Base-by-base conservation (phyloP, 305 asterid species). In the Fraxinus albicans region DNA sequence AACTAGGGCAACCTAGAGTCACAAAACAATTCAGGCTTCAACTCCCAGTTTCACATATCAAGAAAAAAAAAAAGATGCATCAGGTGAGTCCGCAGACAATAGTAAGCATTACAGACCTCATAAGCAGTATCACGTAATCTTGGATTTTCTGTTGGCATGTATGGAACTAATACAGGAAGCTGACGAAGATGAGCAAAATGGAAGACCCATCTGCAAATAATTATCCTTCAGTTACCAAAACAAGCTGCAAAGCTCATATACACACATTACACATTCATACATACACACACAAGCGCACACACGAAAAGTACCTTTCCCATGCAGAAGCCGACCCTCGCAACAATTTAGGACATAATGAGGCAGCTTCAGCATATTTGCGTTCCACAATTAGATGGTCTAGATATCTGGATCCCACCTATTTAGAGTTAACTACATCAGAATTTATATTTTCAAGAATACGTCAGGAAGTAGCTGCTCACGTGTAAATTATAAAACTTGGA, bases 131-230 rank as follows among this genome's bases (percentile, higher is more conserved):
- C 98, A 38, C 98, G 97, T 80, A 96, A 91, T 86, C 92, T 93
- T 84, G 99, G 99, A 86, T 92, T 92, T 84, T 96, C 97, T 73
- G 97, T 92, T 23, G 99, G 99, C 78, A 94, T 94, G 86, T 91
- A 92, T 35, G 99, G 97, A 83, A 95, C 99, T 87, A 96, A 84
- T 84, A 93, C 95, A 78, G 95, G 98, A 89, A 96, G 98, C 84
- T 96, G 98, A 42, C 98, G 98, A 78, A 96, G 97, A 86, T 96
- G 99, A 79, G 99, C 98, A 80, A 96, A 96, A 87, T 96, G 98
- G 87, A 94, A 94, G 86, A 96, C 95, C 99, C 98, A 94, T 87
- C 98, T 96, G 89, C 80, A 84, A 80, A 79, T 73, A 89, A 80
- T 44, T 77, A 76, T 77, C 23, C 83, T 25, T 79, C 63, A 80